A percentile compares a stretch with the other conserved stretches of the same genome.
These are phyloP conservation scores for Onygenales sp. DNA, from an alignment of 2,329 filamentous ascomycete species.

Conservation along the genomic window DNA sequence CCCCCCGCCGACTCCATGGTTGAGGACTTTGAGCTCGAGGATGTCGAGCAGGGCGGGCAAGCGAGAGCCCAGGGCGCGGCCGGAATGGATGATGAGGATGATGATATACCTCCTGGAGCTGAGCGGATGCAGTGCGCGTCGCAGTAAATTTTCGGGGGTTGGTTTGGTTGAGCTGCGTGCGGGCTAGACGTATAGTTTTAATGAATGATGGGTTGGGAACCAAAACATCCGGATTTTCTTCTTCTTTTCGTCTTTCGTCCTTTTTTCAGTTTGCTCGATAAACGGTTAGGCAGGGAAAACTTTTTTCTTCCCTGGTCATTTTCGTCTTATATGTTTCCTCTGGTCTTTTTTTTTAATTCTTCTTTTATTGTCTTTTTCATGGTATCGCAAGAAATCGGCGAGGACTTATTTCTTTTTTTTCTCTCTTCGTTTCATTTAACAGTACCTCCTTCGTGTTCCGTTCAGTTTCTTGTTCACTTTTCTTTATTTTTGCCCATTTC, in stretches of 20 bases:
- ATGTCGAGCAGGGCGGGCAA: constrained; percentile 61
- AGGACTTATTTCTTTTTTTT: too few species aligned
- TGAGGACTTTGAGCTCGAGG: constrained; percentile 79
- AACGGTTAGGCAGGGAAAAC: too few species aligned
- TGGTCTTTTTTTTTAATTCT: background rate
- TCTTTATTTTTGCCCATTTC: too few species aligned
- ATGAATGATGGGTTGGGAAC: too few species aligned
- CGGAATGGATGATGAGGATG: constrained; percentile 64
- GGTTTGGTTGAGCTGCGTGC: background rate
- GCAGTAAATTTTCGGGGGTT: constrained; percentile 30
- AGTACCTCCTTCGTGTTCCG: too few species aligned
- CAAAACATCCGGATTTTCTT: too few species aligned
- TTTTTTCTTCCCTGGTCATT: too few species aligned
- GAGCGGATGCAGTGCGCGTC: constrained; percentile 45
- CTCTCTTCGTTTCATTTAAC: too few species aligned
- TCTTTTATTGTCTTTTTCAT: too few species aligned
- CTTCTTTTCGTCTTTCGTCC: background rate
- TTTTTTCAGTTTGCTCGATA: too few species aligned
- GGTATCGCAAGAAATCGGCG: too few species aligned
- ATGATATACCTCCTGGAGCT: constrained; percentile 37
- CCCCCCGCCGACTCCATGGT: constrained; percentile 82
- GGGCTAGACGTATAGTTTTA: background rate
- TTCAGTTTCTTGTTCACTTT: too few species aligned
- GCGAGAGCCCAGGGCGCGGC: constrained; percentile 59
- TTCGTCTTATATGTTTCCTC: background rate